phyloP scores from a whole-genome alignment of 306 rosid genomes.

The Vigna nakashimae region DNA sequence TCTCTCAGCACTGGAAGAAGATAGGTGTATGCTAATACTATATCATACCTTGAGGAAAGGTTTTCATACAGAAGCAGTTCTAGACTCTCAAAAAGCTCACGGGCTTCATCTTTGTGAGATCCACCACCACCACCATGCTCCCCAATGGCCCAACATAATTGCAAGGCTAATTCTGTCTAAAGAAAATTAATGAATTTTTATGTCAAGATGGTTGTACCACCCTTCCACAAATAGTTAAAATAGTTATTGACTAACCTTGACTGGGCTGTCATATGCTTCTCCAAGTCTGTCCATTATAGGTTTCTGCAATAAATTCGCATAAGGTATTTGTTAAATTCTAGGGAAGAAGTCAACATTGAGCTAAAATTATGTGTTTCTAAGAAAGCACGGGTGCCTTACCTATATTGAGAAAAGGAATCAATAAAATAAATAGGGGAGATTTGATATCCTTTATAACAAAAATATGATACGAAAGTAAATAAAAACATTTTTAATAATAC shows the following conservation, averaged over 20 bases:
- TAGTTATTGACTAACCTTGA: conserved; percentile 66
- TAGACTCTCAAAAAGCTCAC: conserved; percentile 96
- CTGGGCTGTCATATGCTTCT: conserved; percentile 89
- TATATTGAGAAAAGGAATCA: too few species aligned
- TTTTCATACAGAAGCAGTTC: conserved; percentile 94
- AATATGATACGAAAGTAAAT: too few species aligned
- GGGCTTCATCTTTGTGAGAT: conserved; percentile 94
- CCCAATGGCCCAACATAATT: conserved; percentile 98
- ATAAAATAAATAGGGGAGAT: too few species aligned
- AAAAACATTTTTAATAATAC: too few species aligned
- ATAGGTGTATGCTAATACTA: conserved; percentile 41
- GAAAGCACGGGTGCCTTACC: too few species aligned
- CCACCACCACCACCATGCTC: conserved; percentile 97
- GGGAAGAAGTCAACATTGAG: too few species aligned
- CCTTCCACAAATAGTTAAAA: conserved; percentile 25
- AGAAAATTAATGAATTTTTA: conserved; percentile 45
- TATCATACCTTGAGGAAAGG: conserved; percentile 91
- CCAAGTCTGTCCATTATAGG: conserved; percentile 93
- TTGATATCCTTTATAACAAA: too few species aligned
- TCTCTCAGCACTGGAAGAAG: conserved; percentile 39
- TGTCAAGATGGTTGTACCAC: conserved; percentile 25
- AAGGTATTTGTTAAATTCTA: neutral
- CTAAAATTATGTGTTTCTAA: too few species aligned
- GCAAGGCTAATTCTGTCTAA: conserved; percentile 93
- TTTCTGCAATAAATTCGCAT: conserved; percentile 64